phyloP scores from a whole-genome alignment of 257 asterid genomes.

The Salvia hispanica region DNA sequence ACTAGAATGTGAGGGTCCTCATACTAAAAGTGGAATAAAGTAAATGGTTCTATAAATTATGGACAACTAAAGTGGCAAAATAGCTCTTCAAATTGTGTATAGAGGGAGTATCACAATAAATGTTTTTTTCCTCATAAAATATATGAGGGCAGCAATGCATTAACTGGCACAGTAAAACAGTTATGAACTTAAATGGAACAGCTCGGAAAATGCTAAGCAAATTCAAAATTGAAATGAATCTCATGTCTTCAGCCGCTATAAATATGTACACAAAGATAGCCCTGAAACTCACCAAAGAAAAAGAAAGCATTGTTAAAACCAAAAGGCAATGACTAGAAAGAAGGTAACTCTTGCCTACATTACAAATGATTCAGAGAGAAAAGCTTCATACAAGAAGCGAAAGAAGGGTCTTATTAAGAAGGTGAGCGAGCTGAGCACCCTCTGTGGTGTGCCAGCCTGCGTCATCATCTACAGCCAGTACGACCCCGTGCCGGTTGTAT shows the following conservation, averaged over 20 bases:
- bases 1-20: no score
- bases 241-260: neutral
- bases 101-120: conserved; percentile 12
- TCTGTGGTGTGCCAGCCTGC: conserved; percentile 50
- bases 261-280: neutral
- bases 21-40: no score
- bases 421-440: conserved; percentile 43
- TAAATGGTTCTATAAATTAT: no score
- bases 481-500: conserved; percentile 44
- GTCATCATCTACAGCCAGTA: conserved; percentile 46
- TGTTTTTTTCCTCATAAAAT: conserved; percentile 12
- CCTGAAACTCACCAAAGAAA: neutral
- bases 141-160: neutral
- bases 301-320: neutral
- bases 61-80: no score
- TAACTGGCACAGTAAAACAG: neutral
- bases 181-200: conserved; percentile 19
- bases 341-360: conserved; percentile 48
- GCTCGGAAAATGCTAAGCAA: conserved; percentile 24
- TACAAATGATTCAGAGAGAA: conserved; percentile 42
- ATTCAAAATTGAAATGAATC: conserved; percentile 2
- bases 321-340: conserved; percentile 40
- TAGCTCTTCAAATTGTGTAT: no score
- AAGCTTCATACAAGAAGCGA: conserved; percentile 50
- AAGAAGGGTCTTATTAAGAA: conserved; percentile 57